phyloP scores from a whole-genome alignment of 2,329 filamentous ascomycete species.

The Penicillium sp. region DNA sequence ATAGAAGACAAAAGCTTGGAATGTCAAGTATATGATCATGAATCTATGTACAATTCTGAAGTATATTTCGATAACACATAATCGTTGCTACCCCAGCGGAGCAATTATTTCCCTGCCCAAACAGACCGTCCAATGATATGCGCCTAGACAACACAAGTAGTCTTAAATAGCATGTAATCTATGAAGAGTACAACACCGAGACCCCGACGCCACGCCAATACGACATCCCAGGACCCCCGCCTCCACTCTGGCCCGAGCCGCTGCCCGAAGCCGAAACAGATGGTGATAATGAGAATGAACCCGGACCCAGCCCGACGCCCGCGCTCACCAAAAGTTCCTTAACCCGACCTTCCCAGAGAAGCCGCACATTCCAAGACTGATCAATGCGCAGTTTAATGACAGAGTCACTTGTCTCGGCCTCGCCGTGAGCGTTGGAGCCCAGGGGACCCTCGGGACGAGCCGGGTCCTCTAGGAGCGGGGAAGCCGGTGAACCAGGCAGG shows the following conservation, averaged over 20 bases:
- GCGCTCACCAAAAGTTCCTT: slow-evolving; percentile 92
- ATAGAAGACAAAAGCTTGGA: slow-evolving; percentile 19
- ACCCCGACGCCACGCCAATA: slow-evolving; percentile 45
- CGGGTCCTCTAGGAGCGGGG: slow-evolving; percentile 18
- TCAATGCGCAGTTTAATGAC: slow-evolving; percentile 88
- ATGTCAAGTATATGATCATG: slow-evolving; percentile 26
- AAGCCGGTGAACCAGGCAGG: slow-evolving; percentile 17
- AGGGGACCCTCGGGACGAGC: slow-evolving; percentile 13
- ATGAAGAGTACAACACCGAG: slow-evolving; percentile 44
- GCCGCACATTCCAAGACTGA: slow-evolving; percentile 78
- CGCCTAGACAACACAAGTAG: background rate
- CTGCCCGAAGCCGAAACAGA: slow-evolving; percentile 22
- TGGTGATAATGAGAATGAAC: slow-evolving; percentile 34
- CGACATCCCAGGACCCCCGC: slow-evolving; percentile 27
- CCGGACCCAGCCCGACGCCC: slow-evolving; percentile 74
- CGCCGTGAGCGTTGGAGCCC: slow-evolving; percentile 20
- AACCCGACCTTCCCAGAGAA: slow-evolving; percentile 89
- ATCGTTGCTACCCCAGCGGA: background rate
- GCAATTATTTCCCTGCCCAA: background rate
- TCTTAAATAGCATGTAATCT: slow-evolving; percentile 8
- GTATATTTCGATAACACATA: slow-evolving; percentile 4
- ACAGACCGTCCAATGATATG: background rate
- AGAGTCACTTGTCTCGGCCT: slow-evolving; percentile 70
- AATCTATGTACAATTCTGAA: slow-evolving; percentile 28
- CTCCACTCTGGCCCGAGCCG: slow-evolving; percentile 28